These are phyloP conservation scores for Podospora bellae-mahoneyi DNA, from an alignment of 495 filamentous ascomycete genomes.

Conservation along the genomic window DNA sequence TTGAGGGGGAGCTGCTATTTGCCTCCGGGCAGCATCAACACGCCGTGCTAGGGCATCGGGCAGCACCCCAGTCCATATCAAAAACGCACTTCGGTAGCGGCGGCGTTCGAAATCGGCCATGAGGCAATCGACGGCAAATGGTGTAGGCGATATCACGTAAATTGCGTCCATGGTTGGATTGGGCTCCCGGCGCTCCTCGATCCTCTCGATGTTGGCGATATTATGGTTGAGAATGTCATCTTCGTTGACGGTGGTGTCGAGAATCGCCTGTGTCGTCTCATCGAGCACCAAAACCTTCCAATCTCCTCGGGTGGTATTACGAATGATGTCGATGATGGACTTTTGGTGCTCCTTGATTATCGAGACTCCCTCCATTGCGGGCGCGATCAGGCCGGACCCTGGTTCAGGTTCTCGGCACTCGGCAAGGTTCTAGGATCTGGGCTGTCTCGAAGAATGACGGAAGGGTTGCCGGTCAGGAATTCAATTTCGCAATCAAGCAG, in stretches of 20 bases:
- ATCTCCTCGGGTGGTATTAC: conserved; percentile 52
- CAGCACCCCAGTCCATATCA: conserved; percentile 75
- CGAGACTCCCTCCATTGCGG: conserved; percentile 35
- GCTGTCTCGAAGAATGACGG: background rate
- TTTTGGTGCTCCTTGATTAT: conserved; percentile 38
- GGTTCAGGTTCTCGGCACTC: conserved; percentile 15
- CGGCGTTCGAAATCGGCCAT: conserved; percentile 84
- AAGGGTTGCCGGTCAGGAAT: background rate
- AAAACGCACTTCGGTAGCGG: conserved; percentile 66
- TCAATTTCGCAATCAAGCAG: background rate
- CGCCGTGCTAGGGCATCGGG: conserved; percentile 40
- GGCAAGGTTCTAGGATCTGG: background rate
- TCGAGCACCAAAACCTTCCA: conserved; percentile 96
- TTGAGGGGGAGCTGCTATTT: conserved; percentile 62
- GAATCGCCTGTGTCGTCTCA: conserved; percentile 68
- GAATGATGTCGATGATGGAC: conserved; percentile 51
- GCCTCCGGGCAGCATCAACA: conserved; percentile 58
- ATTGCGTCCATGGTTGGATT: conserved; percentile 90
- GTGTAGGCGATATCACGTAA: conserved; percentile 79
- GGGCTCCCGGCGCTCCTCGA: conserved; percentile 74
- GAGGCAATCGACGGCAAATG: conserved; percentile 87
- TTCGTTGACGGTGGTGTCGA: conserved; percentile 84
- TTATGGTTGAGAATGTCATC: conserved; percentile 95
- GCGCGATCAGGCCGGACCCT: conserved; percentile 18
- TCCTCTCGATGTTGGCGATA: conserved; percentile 89